phyloP scores from a whole-genome alignment of 108 stramenopile genomes.

The Craspedostauros australis region DNA sequence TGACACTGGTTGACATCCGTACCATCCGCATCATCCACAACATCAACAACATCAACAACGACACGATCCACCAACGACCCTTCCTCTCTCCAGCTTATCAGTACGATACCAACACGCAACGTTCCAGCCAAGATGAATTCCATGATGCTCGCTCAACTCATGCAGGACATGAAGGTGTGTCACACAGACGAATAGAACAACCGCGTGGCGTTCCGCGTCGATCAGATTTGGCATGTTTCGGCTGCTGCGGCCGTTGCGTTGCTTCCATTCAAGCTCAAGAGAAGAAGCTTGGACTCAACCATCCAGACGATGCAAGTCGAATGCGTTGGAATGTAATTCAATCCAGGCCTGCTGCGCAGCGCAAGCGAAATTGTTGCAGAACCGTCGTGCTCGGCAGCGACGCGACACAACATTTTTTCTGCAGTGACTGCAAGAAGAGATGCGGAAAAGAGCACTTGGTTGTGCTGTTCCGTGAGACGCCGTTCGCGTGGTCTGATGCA shows the following conservation, averaged over 20 bases:
- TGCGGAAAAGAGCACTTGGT: neutral
- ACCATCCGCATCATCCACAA: too few species aligned
- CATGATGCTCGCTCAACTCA: constrained; percentile 80
- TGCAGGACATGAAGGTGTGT: constrained; percentile 84
- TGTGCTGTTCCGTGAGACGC: neutral
- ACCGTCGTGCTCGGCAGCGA: too few species aligned
- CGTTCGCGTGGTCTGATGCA: neutral
- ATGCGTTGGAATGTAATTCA: neutral
- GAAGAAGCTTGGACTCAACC: neutral
- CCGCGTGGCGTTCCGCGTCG: neutral
- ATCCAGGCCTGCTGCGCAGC: too few species aligned
- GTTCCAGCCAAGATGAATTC: too few species aligned
- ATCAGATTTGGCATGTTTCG: neutral
- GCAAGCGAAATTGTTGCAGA: too few species aligned
- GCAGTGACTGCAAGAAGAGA: neutral
- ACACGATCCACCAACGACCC: too few species aligned
- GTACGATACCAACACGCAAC: too few species aligned
- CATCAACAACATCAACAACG: too few species aligned
- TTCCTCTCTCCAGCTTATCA: too few species aligned
- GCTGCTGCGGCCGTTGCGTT: neutral
- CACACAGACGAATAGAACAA: neutral
- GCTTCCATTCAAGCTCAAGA: neutral
- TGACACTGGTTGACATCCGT: too few species aligned
- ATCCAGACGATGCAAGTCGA: neutral
- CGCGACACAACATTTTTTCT: neutral